Evolutionary conservation across 2,329 filamentous ascomycete genomes (phyloP).

Genomic region (Fusarium dlaminii): DNA sequence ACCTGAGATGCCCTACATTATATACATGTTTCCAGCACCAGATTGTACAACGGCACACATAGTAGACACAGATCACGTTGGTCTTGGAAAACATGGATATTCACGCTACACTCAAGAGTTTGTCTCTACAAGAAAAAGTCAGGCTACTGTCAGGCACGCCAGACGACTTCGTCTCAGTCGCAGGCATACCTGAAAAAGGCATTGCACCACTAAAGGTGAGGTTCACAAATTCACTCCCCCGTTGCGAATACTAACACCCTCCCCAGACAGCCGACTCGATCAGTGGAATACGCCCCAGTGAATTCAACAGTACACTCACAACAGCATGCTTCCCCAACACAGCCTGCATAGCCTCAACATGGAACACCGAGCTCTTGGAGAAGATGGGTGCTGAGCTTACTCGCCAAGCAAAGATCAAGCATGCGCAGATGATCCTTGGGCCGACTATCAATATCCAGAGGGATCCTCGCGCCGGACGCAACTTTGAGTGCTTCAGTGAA

Average conservation of each 20-base stretch:
- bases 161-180: background rate
- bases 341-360: background rate
- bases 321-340: background rate
- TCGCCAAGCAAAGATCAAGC: background rate
- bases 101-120: background rate
- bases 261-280: background rate
- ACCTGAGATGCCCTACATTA: too few relatives aligned
- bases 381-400: background rate
- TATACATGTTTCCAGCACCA: too few relatives aligned
- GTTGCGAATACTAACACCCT: accelerated
- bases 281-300: background rate
- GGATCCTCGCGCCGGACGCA: slow-evolving; percentile 21
- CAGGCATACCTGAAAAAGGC: background rate
- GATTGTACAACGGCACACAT: too few relatives aligned
- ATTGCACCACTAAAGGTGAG: background rate
- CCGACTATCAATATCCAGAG: slow-evolving; percentile 29
- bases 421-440: slow-evolving; percentile 14
- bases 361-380: background rate
- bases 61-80: too few relatives aligned
- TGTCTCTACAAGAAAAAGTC: background rate
- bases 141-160: background rate
- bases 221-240: accelerated
- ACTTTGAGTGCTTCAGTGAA: slow-evolving; percentile 35
- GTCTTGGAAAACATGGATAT: too few relatives aligned
- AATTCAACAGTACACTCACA: background rate